These are phyloP conservation scores for Millerago galiae DNA, from an alignment of 805 yeast species.

Conservation along the genomic window DNA sequence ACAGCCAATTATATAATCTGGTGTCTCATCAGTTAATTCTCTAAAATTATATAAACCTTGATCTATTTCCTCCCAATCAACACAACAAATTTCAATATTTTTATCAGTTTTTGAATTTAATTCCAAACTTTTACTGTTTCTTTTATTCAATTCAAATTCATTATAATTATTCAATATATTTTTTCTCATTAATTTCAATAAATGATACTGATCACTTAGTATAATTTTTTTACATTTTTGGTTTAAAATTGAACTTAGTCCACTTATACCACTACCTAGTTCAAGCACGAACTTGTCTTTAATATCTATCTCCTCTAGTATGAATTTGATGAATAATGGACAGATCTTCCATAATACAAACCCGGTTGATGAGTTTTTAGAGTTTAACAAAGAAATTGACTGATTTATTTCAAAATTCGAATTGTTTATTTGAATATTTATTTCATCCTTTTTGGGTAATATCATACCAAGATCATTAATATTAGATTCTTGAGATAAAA, in stretches of 20 bases:
- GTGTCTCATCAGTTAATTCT: slow-evolving; percentile 14
- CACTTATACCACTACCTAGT: slow-evolving; percentile 58
- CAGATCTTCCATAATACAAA: slow-evolving; percentile 57
- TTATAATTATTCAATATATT: slow-evolving; percentile 39
- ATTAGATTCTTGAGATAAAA: not conserved
- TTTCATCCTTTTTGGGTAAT: not conserved
- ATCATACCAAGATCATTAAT: slow-evolving; percentile 5
- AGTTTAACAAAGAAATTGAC: slow-evolving; percentile 26
- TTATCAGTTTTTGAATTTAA: not conserved
- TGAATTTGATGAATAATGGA: slow-evolving; percentile 47
- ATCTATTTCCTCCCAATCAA: slow-evolving; percentile 55
- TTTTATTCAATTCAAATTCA: slow-evolving; percentile 10
- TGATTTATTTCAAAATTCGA: slow-evolving; percentile 17
- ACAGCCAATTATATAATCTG: slow-evolving; percentile 51
- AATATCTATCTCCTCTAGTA: slow-evolving; percentile 23
- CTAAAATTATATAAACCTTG: slow-evolving; percentile 26
- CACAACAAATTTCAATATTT: slow-evolving; percentile 40
- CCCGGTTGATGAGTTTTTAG: slow-evolving; percentile 46
- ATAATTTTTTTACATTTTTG: slow-evolving; percentile 30
- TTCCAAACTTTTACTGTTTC: not conserved
- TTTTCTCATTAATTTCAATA: slow-evolving; percentile 40
- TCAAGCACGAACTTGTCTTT: slow-evolving; percentile 37
- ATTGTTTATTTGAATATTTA: slow-evolving; percentile 5
- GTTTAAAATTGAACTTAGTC: slow-evolving; percentile 38
- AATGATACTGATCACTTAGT: slow-evolving; percentile 53